Base-by-base conservation (phyloP, 352 stramenopile species). In the Phytophthora pseudosyringae region DNA sequence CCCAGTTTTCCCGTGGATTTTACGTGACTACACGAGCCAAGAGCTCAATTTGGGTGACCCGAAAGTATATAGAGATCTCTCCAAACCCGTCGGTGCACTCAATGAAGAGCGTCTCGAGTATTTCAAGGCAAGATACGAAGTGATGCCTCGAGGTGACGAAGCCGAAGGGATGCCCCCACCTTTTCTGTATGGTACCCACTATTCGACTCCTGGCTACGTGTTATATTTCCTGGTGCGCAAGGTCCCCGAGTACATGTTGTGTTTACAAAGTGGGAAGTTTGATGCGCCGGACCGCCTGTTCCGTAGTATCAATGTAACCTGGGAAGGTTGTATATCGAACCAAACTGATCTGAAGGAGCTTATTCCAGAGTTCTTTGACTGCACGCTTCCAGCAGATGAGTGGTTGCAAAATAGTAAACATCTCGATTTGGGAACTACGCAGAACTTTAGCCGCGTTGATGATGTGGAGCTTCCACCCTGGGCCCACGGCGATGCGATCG, bases 271-370 rank as follows among this genome's bases (percentile, higher is more conserved):
- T 60, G 97, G 97, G 21, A 95, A 98, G 64, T 99, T 99, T 73
- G 98, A 99, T 79, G 91, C 98, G 0, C 86, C 97, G 0, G 98
- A 99, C 75, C 93, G 98, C 1, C 80, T 99, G 11, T 99, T 99
- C 65, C 91, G 83, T 33, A 98, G 89, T 55, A 89, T 99, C 41
- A 68, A 90, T 26, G 70, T 85, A 33, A 98, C 97, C 11, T 99
- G 95, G 90, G 84, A 98, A 18, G 85, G 84, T 26, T 91, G 81
- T 33, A 15, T 88, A 9, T 86, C 77, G 18, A 94, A 90, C 44
- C 89, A 97, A 31, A 91, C 92, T 1, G 98, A 99, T 73, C 84
- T 99, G 6, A 99, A 99, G 77, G 98, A 99, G 75, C 80, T 99
- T 11, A 99, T 98, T 33, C 97, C 98, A 1, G 97, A 99, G 76